Evolutionary conservation across 805 yeast species (phyloP).

Genomic region (Metschnikowia drakensbergensis): DNA sequence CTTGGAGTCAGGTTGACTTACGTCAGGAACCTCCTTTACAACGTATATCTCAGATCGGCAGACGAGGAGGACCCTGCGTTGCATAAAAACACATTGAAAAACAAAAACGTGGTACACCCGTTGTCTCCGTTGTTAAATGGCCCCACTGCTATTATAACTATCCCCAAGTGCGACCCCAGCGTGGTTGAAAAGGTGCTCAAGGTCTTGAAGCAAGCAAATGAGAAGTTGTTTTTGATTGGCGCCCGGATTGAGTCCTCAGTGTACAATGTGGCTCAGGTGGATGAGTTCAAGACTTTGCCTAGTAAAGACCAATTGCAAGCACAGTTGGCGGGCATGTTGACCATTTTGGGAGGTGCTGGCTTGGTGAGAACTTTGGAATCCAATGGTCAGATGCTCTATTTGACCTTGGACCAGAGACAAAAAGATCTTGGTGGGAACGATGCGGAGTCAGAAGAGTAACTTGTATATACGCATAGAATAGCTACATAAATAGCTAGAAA

Average conservation of each 20-base stretch:
- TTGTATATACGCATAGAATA: constrained; percentile 10
- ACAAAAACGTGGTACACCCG: constrained; percentile 56
- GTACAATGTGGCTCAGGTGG: constrained; percentile 49
- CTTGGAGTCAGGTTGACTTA: constrained; percentile 70
- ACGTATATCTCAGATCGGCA: constrained; percentile 71
- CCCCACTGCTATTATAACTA: constrained; percentile 77
- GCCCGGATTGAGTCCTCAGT: constrained; percentile 70
- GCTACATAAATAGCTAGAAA: neutral
- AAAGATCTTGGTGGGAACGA: constrained; percentile 32
- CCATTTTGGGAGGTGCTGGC: constrained; percentile 86
- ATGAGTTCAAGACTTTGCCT: constrained; percentile 70
- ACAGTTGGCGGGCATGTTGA: constrained; percentile 77
- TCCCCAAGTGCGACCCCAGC: constrained; percentile 68
- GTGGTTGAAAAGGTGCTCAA: constrained; percentile 60
- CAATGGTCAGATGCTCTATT: constrained; percentile 61
- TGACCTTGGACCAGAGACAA: constrained; percentile 67
- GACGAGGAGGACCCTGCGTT: constrained; percentile 72
- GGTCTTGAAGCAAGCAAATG: constrained; percentile 59
- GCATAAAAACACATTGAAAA: constrained; percentile 43
- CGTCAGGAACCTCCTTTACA: constrained; percentile 65
- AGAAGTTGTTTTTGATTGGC: constrained; percentile 76
- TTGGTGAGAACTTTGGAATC: constrained; percentile 76
- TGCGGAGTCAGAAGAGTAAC: constrained; percentile 9
- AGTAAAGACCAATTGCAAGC: constrained; percentile 66
- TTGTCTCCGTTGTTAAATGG: constrained; percentile 68